Evolutionary conservation across 192 early-diverging fungal species (phyloP), one percentile per base, ranked within the genome.

Genomic region (Coemansia sp.): DNA sequence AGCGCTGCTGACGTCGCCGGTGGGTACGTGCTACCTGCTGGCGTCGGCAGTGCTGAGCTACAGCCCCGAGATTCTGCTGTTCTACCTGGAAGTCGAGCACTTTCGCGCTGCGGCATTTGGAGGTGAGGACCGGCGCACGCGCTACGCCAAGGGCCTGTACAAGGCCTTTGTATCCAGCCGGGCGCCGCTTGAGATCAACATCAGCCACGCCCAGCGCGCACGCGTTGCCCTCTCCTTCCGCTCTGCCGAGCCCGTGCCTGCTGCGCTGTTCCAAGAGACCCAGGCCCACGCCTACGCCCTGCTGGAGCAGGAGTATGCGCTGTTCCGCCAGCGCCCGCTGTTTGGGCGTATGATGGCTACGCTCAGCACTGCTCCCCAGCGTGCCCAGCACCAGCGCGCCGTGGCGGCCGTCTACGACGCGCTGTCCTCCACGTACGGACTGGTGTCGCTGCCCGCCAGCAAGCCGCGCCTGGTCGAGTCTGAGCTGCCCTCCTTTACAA

Each of bases 71-170:
- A 71, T 60, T 15, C 50, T 84, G 60, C 62, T 84, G 57, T 84
- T 84, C 39, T 79, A 76, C 38, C 64, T 79, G 13, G 82, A 79
- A 31, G 77, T 66, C 7, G 82, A 84, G 74, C 77, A 79, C 74
- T 84, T 70, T 44, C 77, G 77, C 71, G 67, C 60, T 12, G 78
- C 78, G 3, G 60, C 46, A 10, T 80, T 79, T 38, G 39, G 61
- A 8, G 61, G 50, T 27, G 63, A 41, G 43, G 75, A 70, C 50
- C 64, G 68, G 39, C 82, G 74, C 64, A 72, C 66, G 44, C 82
- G 78, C 62, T 84, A 84, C 58, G 82, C 82, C 49, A 75, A 76
- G 44, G 78, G 76, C 27, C 65, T 84, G 16, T 84, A 80, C 74
- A 79, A 80, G 74, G 77, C 77, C 8, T 84, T 84, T 36, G 62